A percentile compares a stretch with the other conserved stretches of the same genome.
Conservation (phyloP, 2,329 filamentous ascomycete species). For the Myriosclerotinia scirpicola region DNA sequence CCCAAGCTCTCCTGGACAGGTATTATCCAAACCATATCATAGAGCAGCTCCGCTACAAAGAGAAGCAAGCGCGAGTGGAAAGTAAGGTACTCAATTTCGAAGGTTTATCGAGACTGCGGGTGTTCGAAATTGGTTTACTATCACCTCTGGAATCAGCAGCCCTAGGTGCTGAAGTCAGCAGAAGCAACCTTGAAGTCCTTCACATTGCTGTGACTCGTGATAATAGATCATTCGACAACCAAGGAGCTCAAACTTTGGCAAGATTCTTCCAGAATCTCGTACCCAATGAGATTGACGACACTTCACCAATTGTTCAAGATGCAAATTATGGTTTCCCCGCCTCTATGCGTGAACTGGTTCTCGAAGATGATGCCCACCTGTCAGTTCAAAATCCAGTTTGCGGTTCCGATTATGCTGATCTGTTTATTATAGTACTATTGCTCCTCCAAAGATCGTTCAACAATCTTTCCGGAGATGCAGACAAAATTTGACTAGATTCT, state of each 20-base stretch:
- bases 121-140: constrained; percentile 23
- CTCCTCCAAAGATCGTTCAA: constrained; percentile 19
- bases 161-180: constrained; percentile 15
- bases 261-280: constrained; percentile 21
- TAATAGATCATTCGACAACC: constrained; percentile 19
- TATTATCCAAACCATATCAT: not conserved
- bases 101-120: constrained; percentile 19
- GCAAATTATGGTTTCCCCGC: constrained; percentile 20
- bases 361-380: constrained; percentile 24
- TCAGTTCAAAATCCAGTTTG: not conserved
- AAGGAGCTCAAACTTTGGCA: constrained; percentile 18
- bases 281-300: constrained; percentile 19
- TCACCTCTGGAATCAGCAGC: constrained; percentile 24
- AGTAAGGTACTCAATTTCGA: constrained; percentile 19
- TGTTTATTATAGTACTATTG: constrained; percentile 10
- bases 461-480: constrained; percentile 21
- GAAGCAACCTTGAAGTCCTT: constrained; percentile 21
- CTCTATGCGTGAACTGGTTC: constrained; percentile 20
- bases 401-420: not conserved
- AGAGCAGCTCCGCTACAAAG: not conserved
- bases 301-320: constrained; percentile 15
- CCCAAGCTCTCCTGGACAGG: constrained; percentile 16
- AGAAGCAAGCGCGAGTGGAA: constrained; percentile 10
- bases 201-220: constrained; percentile 23
- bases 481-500: constrained; percentile 17